Evolutionary conservation across 345 rosid genomes (phyloP), one percentile per base, ranked within the genome.

Genomic region (Odontarrhena argentea): DNA sequence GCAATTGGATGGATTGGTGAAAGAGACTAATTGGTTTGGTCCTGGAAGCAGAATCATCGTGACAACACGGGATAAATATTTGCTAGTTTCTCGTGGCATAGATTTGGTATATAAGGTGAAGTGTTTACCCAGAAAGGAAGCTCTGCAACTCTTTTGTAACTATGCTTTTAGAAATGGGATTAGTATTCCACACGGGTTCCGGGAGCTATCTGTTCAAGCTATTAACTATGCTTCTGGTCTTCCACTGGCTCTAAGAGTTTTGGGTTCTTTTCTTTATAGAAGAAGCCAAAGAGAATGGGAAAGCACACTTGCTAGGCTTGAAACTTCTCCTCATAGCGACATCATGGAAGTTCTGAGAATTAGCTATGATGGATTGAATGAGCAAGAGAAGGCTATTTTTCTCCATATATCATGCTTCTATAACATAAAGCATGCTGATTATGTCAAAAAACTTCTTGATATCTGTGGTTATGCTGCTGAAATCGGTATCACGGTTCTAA

Each of bases 211-310:
- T 0, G 57, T 57, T 6, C 58, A 15, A 9, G 69, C 71, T 34
- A 47, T 69, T 2, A 22, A 44, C 46, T 67, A 77, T 55, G 82
- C 76, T 38, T 28, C 71, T 32, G 85, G 87, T 6, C 47, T 79
- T 49, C 87, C 82, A 12, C 52, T 84, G 47, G 80, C 84, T 15
- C 68, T 84, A 32, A 73, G 74, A 68, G 75, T 79, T 38, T 38
- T 81, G 8, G 82, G 84, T 6, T 73, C 73, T 3, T 67, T 49
- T 34, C 68, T 81, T 8, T 53, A 38, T n/a, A 25, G 28, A 25
- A 63, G 57, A 54, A 61, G 50, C 32, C 56, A 25, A 22, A 18
- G 34, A 9, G 58, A 65, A 40, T 78, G 81, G 88, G 61, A 71
- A 66, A 62, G 75, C 46, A 52, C 67, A 2, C 25, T 76, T 4